A percentile compares a stretch with the other conserved stretches of the same genome.
phyloP scores from a whole-genome alignment of 768 basidiomycete species.

The Lactarius quietus region DNA sequence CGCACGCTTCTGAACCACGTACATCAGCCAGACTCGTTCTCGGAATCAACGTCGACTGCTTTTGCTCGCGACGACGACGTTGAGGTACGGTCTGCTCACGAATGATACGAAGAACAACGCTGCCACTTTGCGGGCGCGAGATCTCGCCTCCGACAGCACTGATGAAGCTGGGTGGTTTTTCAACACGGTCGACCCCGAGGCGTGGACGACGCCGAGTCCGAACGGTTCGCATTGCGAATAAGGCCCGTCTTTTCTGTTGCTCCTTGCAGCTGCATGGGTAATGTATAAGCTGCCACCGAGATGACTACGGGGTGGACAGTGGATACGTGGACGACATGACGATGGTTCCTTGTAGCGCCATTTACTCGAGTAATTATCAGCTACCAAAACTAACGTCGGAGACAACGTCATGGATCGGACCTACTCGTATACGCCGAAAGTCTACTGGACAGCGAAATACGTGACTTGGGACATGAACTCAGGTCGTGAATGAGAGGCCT shows the following conservation, averaged over 20 bases:
- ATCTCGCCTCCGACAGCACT: conserved; percentile 38
- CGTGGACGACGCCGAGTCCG: background rate
- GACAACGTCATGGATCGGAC: background rate
- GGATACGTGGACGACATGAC: background rate
- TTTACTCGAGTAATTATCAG: background rate
- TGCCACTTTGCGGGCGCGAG: conserved; percentile 41
- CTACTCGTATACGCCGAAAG: background rate
- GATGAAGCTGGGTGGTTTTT: conserved; percentile 32
- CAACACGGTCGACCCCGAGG: conserved; percentile 20
- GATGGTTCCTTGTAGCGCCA: background rate
- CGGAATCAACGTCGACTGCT: conserved; percentile 53
- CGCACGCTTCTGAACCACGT: conserved; percentile 54
- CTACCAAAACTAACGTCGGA: background rate
- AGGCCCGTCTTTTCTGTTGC: conserved; percentile 27
- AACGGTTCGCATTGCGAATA: conserved; percentile 22
- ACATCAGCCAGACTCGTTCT: conserved; percentile 47
- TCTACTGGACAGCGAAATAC: too few species aligned
- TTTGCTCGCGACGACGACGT: conserved; percentile 54
- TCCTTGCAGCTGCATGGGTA: conserved; percentile 25
- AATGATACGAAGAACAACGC: conserved; percentile 37
- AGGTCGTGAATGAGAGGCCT: too few species aligned
- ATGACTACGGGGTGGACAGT: background rate
- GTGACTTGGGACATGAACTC: background rate
- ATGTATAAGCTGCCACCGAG: background rate
- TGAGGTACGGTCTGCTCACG: conserved; percentile 48